These are phyloP conservation scores for Leccinum rimulosum DNA, from an alignment of 768 basidiomycete genomes.

Conservation along the genomic window DNA sequence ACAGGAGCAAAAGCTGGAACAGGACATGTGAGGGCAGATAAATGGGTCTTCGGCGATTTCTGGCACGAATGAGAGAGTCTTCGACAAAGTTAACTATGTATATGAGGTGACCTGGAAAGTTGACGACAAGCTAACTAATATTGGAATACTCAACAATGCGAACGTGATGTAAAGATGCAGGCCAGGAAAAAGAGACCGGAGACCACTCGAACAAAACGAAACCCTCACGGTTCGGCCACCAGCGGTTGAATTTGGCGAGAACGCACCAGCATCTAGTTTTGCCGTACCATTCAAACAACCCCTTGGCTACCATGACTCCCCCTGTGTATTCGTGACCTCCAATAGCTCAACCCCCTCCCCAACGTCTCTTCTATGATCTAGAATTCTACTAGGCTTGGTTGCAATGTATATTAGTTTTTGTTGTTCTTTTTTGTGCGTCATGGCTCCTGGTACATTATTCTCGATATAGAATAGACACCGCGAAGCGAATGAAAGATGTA, in stretches of 20 bases:
- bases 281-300: conserved; percentile 31
- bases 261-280: conserved; percentile 26
- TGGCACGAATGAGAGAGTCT: not conserved
- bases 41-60: not conserved
- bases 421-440: conserved; percentile 17
- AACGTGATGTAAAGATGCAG: conserved; percentile 68
- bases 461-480: conserved; percentile 28
- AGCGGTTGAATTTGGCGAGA: conserved; percentile 30
- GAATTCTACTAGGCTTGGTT: conserved; percentile 30
- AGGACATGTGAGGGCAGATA: conserved; percentile 30
- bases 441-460: conserved; percentile 18
- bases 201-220: conserved; percentile 73
- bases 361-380: conserved; percentile 57
- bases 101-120: conserved; percentile 97
- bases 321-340: conserved; percentile 39
- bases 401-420: conserved; percentile 16
- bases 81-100: no score
- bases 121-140: conserved; percentile 65
- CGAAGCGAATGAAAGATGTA: conserved; percentile 15
- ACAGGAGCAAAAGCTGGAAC: conserved; percentile 32
- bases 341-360: conserved; percentile 40
- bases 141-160: conserved; percentile 54
- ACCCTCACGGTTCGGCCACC: conserved; percentile 59
- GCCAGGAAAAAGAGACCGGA: conserved; percentile 84
- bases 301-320: conserved; percentile 40